phyloP scores from a whole-genome alignment of 164 flowering plant species.

The Tetrastigma voinierianum region DNA sequence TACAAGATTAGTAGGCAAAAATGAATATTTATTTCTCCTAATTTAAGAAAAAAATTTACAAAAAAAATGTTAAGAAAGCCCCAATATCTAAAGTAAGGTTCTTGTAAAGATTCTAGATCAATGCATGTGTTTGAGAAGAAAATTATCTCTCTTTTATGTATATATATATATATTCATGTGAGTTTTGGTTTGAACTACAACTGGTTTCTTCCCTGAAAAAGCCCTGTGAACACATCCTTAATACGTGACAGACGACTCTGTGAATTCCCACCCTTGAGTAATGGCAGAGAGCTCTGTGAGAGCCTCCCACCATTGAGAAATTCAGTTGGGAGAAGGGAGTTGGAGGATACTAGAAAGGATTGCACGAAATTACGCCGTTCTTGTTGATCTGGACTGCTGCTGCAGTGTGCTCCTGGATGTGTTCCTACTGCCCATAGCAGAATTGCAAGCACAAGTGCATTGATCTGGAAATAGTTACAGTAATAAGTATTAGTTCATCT shows the following conservation, averaged over 20 bases:
- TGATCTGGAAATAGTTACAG: constrained; percentile 39
- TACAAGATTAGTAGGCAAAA: too few species aligned
- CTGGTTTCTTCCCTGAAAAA: constrained; percentile 1
- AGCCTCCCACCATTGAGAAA: neutral
- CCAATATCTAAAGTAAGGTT: too few species aligned
- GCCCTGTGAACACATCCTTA: constrained; percentile 1
- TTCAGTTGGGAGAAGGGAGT: constrained; percentile 8
- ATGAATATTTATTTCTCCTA: too few species aligned
- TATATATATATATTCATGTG: too few species aligned
- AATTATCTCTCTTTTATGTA: too few species aligned
- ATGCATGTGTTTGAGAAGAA: too few species aligned
- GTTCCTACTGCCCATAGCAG: constrained; percentile 35
- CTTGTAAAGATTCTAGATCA: too few species aligned
- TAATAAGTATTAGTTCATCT: too few species aligned
- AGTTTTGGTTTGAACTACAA: neutral
- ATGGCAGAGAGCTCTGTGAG: neutral
- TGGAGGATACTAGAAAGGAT: constrained; percentile 41
- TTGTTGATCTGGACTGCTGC: neutral
- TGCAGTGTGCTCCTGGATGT: constrained; percentile 17
- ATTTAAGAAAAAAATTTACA: too few species aligned
- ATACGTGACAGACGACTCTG: neutral
- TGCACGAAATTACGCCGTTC: constrained; percentile 5
- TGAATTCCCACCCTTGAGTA: neutral
- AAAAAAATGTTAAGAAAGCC: too few species aligned
- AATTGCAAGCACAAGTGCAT: constrained; percentile 25